These are phyloP conservation scores for Pseudonitzschia pungens DNA, from an alignment of 108 stramenopile genomes.

Conservation along the genomic window DNA sequence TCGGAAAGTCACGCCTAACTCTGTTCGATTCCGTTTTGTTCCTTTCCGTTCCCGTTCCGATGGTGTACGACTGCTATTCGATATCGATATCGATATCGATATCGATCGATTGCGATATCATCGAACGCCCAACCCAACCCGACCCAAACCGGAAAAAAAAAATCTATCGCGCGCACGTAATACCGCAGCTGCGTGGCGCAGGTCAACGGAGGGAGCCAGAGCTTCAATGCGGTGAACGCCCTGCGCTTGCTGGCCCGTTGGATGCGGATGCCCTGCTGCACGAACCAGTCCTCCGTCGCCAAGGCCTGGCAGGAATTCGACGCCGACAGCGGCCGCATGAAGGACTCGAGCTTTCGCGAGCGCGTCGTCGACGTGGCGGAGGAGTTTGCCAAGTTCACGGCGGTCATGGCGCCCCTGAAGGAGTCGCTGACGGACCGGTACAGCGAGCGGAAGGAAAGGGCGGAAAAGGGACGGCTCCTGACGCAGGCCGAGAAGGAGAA, in stretches of 20 bases:
- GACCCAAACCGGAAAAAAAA: no score
- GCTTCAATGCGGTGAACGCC: constrained; percentile 67
- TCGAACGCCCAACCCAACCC: no score
- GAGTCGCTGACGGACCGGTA: constrained; percentile 58
- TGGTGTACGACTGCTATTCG: no score
- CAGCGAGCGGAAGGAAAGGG: constrained; percentile 62
- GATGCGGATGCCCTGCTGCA: constrained; percentile 73
- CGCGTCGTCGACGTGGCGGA: constrained; percentile 71
- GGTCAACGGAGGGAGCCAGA: constrained; percentile 65
- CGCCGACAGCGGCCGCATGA: constrained; percentile 62
- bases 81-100: no score
- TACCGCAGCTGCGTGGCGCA: constrained; percentile 46
- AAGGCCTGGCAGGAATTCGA: constrained; percentile 75
- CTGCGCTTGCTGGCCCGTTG: constrained; percentile 61
- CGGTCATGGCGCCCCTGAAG: constrained; percentile 46
- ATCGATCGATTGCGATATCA: no score
- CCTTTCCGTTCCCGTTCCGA: no score
- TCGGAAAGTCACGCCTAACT: no score
- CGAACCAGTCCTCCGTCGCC: constrained; percentile 59
- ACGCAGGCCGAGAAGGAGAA: constrained; percentile 68
- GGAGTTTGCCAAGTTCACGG: constrained; percentile 72
- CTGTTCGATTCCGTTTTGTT: no score
- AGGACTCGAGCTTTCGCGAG: constrained; percentile 46
- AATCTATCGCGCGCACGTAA: neutral
- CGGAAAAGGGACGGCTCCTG: constrained; percentile 46